Conservation (phyloP, 805 yeast genomes). For the Yarrowia divulgata region DNA sequence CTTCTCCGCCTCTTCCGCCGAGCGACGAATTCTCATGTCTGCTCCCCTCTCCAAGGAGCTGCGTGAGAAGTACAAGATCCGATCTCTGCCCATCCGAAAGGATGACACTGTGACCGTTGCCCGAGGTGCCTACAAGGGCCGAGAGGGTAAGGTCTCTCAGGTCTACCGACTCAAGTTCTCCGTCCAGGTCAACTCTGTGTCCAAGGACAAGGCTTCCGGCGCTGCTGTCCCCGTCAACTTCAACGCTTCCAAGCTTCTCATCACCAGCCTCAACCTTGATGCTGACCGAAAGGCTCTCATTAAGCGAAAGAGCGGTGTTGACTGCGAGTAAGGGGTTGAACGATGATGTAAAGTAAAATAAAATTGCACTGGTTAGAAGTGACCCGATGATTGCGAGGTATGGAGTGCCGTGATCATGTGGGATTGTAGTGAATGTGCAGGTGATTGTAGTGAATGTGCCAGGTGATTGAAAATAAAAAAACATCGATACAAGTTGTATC, state of each 20-base stretch:
- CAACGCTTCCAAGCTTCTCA: constrained; percentile 98
- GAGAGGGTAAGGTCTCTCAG: constrained; percentile 96
- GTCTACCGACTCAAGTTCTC: constrained; percentile 99
- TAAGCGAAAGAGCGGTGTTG: constrained; percentile 94
- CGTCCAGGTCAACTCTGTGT: constrained; percentile 95
- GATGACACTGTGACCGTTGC: constrained; percentile 94
- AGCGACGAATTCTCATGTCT: constrained; percentile 91
- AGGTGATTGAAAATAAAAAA: too few species aligned
- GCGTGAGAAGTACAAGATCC: constrained; percentile 95
- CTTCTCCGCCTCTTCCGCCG: constrained; percentile 97
- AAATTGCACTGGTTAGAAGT: constrained; percentile 35
- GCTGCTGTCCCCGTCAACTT: constrained; percentile 96
- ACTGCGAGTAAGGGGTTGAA: constrained; percentile 70
- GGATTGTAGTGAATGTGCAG: too few species aligned
- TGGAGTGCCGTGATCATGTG: too few species aligned
- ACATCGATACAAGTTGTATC: too few species aligned
- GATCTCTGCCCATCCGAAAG: constrained; percentile 95
- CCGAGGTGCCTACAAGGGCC: constrained; percentile 99
- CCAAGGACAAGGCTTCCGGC: constrained; percentile 98
- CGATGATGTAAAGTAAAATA: constrained; percentile 39
- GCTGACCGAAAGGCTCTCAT: constrained; percentile 98
- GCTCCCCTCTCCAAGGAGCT: constrained; percentile 99
- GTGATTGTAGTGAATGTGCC: too few species aligned
- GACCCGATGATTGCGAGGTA: not conserved
- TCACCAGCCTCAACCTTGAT: constrained; percentile 98